Conservation (phyloP, 805 yeast species). For the Candida piceae region DNA sequence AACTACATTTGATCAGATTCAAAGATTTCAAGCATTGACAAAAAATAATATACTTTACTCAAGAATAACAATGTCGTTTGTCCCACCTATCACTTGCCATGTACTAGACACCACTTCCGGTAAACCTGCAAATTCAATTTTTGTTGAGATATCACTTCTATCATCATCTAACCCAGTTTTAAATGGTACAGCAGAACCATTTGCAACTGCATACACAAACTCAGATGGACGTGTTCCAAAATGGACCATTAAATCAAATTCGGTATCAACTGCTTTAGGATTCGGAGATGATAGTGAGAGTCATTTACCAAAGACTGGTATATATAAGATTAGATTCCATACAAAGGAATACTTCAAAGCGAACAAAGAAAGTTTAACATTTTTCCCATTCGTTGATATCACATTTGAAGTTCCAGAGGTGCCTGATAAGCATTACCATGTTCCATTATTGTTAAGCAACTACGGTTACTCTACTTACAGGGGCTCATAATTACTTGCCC, state of each 20-base stretch:
- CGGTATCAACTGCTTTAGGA: constrained; percentile 22
- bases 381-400: constrained; percentile 87
- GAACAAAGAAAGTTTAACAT: constrained; percentile 39
- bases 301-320: constrained; percentile 41
- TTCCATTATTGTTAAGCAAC: constrained; percentile 79
- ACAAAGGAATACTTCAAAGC: constrained; percentile 59
- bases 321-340: constrained; percentile 71
- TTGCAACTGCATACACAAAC: constrained; percentile 71
- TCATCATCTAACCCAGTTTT: constrained; percentile 15
- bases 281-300: constrained; percentile 6
- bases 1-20: too few species aligned
- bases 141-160: constrained; percentile 51
- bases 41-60: too few species aligned
- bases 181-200: constrained; percentile 29
- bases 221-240: constrained; percentile 71
- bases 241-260: constrained; percentile 45
- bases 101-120: constrained; percentile 82
- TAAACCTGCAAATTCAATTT: constrained; percentile 73
- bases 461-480: constrained; percentile 89
- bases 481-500: constrained; percentile 55
- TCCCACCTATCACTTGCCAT: constrained; percentile 78
- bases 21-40: too few species aligned
- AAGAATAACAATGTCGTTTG: constrained; percentile 20
- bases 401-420: constrained; percentile 61
- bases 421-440: constrained; percentile 80